phyloP scores from a whole-genome alignment of 106 monocot species.

The Dendrobium catenatum region DNA sequence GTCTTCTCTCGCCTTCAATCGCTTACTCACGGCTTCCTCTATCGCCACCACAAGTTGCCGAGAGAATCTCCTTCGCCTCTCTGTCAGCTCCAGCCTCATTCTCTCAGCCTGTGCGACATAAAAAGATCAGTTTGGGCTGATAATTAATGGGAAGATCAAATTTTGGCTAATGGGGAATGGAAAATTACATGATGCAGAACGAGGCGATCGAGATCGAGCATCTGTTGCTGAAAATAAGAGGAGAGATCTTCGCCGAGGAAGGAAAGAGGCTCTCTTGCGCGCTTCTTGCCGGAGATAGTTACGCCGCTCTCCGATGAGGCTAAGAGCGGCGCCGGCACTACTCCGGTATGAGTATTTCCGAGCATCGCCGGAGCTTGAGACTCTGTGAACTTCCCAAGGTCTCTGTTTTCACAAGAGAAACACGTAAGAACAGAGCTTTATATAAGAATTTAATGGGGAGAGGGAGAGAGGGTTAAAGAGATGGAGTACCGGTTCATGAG shows the following conservation, averaged over 20 bases:
- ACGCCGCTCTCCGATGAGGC: slow-evolving; percentile 17
- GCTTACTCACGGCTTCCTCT: slow-evolving; percentile 14
- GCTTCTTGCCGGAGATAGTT: neutral
- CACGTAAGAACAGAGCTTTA: neutral
- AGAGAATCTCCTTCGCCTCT: slow-evolving; percentile 16
- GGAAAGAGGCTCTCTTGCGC: slow-evolving; percentile 13
- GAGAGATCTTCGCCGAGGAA: slow-evolving; percentile 8
- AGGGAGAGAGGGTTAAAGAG: neutral
- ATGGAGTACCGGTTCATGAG: neutral
- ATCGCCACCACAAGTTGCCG: slow-evolving; percentile 20
- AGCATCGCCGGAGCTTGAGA: neutral
- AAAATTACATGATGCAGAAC: slow-evolving; percentile 19
- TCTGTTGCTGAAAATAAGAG: slow-evolving; percentile 19
- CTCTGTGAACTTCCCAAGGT: neutral
- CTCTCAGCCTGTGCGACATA: slow-evolving; percentile 11
- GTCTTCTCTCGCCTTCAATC: slow-evolving; percentile 49
- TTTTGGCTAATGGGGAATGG: neutral
- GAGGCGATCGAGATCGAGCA: slow-evolving; percentile 38
- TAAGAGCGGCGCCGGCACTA: neutral
- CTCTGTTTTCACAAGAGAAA: neutral
- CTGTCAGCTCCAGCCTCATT: slow-evolving; percentile 32
- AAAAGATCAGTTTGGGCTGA: neutral
- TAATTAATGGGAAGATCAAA: neutral
- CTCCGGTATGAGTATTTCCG: neutral
- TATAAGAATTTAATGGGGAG: neutral